phyloP scores from a whole-genome alignment of 1,139 yeast genomes.

The Petasospora rhodanensis region DNA sequence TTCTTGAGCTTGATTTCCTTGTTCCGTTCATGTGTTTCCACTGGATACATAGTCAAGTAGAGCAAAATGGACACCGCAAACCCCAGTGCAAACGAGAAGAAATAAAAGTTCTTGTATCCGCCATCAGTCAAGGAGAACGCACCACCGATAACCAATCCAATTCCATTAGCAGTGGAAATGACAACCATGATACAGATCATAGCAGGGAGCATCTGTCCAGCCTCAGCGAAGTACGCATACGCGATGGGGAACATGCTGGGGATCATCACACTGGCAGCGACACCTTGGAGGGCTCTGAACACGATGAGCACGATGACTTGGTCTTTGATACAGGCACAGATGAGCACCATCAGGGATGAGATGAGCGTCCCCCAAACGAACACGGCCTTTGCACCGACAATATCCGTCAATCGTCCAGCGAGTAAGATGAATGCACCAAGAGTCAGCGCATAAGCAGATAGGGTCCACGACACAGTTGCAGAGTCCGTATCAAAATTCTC shows the following conservation, averaged over 20 bases:
- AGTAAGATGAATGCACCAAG: slow-evolving; percentile 27
- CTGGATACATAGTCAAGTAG: slow-evolving; percentile 20
- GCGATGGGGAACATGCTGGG: slow-evolving; percentile 31
- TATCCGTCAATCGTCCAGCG: slow-evolving; percentile 29
- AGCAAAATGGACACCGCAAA: slow-evolving; percentile 13
- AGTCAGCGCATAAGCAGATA: slow-evolving; percentile 35
- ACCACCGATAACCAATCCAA: slow-evolving; percentile 35
- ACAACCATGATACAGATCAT: slow-evolving; percentile 19
- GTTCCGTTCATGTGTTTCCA: slow-evolving; percentile 16
- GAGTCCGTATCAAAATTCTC: slow-evolving; percentile 16
- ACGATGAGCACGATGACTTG: slow-evolving; percentile 29
- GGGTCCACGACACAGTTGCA: slow-evolving; percentile 29
- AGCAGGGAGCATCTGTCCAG: background rate
- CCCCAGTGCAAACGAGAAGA: slow-evolving; percentile 27
- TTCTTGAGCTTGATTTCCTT: slow-evolving; percentile 16
- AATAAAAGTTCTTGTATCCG: slow-evolving; percentile 32
- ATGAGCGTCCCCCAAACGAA: slow-evolving; percentile 22
- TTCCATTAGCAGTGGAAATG: slow-evolving; percentile 27
- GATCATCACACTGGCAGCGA: slow-evolving; percentile 32
- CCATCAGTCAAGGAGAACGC: slow-evolving; percentile 29
- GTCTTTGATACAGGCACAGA: slow-evolving; percentile 29
- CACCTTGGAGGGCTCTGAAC: slow-evolving; percentile 36
- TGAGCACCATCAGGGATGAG: slow-evolving; percentile 27
- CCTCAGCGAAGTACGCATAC: slow-evolving; percentile 25
- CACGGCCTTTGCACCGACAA: slow-evolving; percentile 30